These are phyloP conservation scores for Brassica rapa DNA, from an alignment of 345 rosid genomes.

Conservation along the genomic window DNA sequence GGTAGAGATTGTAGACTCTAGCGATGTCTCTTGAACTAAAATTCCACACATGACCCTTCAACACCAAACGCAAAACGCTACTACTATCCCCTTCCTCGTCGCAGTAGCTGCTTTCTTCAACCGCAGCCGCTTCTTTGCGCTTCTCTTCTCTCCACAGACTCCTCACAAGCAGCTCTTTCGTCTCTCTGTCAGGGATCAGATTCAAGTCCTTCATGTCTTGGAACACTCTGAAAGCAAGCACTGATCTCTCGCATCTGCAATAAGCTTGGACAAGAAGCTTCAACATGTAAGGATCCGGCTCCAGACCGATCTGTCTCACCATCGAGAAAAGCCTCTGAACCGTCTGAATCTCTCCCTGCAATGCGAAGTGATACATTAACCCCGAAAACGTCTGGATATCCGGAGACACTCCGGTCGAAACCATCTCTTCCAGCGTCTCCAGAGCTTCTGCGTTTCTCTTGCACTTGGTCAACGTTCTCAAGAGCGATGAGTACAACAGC, in stretches of 20 bases:
- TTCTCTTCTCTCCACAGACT: conserved; percentile 94
- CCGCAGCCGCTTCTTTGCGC: conserved; percentile 78
- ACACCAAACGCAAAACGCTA: conserved; percentile 53
- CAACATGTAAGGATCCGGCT: conserved; percentile 73
- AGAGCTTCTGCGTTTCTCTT: conserved; percentile 62
- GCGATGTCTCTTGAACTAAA: conserved; percentile 67
- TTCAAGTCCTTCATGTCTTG: conserved; percentile 69
- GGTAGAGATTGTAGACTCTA: conserved; percentile 57
- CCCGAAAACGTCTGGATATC: conserved; percentile 91
- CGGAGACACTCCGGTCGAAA: conserved; percentile 52
- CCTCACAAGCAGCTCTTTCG: conserved; percentile 77
- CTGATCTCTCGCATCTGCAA: conserved; percentile 74
- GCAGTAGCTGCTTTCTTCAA: conserved; percentile 54
- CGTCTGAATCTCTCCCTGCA: conserved; percentile 68
- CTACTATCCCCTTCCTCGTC: conserved; percentile 24
- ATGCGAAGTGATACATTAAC: conserved; percentile 74
- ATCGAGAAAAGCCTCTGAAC: conserved; percentile 68
- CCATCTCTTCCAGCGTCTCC: conserved; percentile 75
- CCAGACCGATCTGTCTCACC: conserved; percentile 71
- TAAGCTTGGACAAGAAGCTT: conserved; percentile 77
- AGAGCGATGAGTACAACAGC: conserved; percentile 75
- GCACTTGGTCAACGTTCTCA: conserved; percentile 80
- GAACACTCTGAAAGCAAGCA: conserved; percentile 75
- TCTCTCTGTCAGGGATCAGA: conserved; percentile 61
- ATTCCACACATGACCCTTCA: conserved; percentile 77